Evolutionary conservation across 495 filamentous ascomycete species (phyloP).

Genomic region (Astrocystis sublimbata): DNA sequence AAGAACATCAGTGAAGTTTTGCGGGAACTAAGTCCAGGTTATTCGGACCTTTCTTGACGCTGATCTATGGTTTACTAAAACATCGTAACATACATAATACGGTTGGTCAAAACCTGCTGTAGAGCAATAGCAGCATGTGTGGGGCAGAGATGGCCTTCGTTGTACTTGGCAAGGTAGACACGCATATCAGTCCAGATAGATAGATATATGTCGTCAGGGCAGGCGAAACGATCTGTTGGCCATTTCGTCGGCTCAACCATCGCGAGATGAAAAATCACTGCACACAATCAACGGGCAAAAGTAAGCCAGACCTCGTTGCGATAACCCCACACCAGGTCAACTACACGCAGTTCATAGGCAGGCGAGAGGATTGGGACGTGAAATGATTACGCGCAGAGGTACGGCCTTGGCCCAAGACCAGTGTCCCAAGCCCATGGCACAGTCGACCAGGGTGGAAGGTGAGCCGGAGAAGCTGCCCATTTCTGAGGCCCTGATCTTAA

Average conservation of each 20-base stretch:
- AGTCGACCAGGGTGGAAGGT: conserved; percentile 10
- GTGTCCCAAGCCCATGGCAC: conserved; percentile 15
- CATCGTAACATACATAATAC: not conserved
- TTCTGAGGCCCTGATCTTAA: conserved; percentile 4
- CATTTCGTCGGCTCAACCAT: too few species aligned
- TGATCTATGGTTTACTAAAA: not conserved
- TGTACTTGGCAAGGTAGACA: not conserved
- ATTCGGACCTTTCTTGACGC: not conserved
- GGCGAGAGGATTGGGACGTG: conserved; percentile 1
- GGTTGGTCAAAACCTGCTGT: not conserved
- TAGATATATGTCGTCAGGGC: not conserved
- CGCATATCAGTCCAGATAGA: not conserved
- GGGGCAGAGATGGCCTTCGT: not conserved
- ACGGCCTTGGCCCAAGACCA: not conserved
- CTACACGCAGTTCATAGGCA: not conserved
- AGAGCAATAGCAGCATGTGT: not conserved
- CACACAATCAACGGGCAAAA: not conserved
- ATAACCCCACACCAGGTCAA: conserved; percentile 1
- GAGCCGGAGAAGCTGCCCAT: conserved; percentile 8
- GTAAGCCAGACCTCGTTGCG: not conserved
- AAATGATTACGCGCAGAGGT: not conserved
- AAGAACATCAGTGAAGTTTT: conserved; percentile 9
- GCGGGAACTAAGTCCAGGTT: conserved; percentile 1
- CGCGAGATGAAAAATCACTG: not conserved
- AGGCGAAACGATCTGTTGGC: not conserved